Evolutionary conservation across 305 asterid genomes (phyloP).

Genomic region (Solanum hybrid): DNA sequence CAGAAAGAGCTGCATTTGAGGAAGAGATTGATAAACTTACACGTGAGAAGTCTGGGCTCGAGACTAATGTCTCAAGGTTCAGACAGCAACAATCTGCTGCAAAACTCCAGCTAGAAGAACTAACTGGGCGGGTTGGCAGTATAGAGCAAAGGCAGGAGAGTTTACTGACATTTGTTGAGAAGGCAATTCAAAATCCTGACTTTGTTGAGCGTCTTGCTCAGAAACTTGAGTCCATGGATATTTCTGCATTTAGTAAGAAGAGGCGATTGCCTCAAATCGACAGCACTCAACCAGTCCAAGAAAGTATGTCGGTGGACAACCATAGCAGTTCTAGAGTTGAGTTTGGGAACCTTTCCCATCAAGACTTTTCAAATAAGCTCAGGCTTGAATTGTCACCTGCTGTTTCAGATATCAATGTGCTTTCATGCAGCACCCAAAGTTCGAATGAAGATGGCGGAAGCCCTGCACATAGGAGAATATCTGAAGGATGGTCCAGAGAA

Average conservation of each 20-base stretch:
- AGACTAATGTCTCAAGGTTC: conserved; percentile 35
- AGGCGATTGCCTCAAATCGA: conserved; percentile 69
- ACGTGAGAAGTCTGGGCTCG: conserved; percentile 58
- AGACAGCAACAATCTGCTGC: conserved; percentile 60
- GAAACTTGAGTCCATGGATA: conserved; percentile 79
- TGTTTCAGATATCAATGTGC: conserved; percentile 61
- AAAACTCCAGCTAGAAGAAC: conserved; percentile 46
- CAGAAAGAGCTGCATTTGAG: conserved; percentile 75
- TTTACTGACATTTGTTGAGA: conserved; percentile 45
- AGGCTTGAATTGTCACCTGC: conserved; percentile 71
- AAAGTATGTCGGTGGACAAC: conserved; percentile 37
- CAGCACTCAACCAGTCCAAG: conserved; percentile 35
- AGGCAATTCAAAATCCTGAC: conserved; percentile 53
- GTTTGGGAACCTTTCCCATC: conserved; percentile 30
- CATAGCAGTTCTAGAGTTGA: conserved; percentile 47
- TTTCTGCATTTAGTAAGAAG: conserved; percentile 74
- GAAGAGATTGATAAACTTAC: conserved; percentile 85
- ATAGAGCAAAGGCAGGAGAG: conserved; percentile 73
- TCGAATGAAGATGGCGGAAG: conserved; percentile 66
- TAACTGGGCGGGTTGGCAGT: conserved; percentile 42
- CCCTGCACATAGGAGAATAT: conserved; percentile 31
- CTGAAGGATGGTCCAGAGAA: conserved; percentile 42
- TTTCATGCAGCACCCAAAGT: conserved; percentile 74
- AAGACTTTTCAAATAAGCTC: conserved; percentile 57
- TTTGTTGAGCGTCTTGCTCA: conserved; percentile 56